phyloP scores from a whole-genome alignment of 1,284 basidiomycete species.

The Pseudomicrostroma phylloplanum region DNA sequence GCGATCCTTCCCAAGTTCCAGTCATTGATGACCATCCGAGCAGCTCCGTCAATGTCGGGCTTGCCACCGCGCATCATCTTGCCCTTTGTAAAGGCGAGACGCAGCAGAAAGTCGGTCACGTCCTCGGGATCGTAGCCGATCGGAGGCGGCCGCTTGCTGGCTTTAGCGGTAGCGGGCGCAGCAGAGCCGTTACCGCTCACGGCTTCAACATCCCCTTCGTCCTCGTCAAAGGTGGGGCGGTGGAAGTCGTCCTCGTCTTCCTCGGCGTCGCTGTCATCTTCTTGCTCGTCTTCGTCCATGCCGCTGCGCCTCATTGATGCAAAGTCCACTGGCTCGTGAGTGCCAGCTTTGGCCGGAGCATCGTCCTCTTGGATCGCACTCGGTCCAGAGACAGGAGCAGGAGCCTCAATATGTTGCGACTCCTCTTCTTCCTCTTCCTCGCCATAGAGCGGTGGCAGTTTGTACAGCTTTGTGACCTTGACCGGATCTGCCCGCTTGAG shows the following conservation, averaged over 20 bases:
- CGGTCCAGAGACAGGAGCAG: neutral
- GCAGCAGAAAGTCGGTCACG: slow-evolving; percentile 79
- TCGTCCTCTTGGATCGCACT: neutral
- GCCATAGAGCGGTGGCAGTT: slow-evolving; percentile 22
- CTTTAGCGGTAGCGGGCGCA: neutral
- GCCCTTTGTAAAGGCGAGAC: slow-evolving; percentile 79
- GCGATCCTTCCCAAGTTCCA: slow-evolving; percentile 96
- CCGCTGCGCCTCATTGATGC: neutral
- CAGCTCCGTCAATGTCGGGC: slow-evolving; percentile 76
- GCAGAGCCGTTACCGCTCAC: neutral
- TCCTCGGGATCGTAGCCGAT: slow-evolving; percentile 52
- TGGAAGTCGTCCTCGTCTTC: neutral
- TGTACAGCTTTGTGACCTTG: slow-evolving; percentile 35
- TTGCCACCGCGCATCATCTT: slow-evolving; percentile 69
- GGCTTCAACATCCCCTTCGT: neutral
- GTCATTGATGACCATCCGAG: slow-evolving; percentile 77
- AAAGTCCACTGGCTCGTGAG: neutral
- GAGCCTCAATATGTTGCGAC: neutral
- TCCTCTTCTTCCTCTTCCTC: neutral
- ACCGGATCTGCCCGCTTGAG: slow-evolving; percentile 35
- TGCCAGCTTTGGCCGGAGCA: neutral
- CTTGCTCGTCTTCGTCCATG: slow-evolving; percentile 4
- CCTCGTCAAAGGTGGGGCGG: slow-evolving; percentile 1
- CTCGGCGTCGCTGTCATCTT: neutral
- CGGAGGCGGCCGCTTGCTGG: neutral